Percentiles rank a stretch among this genome's conserved stretches.
Conservation (phyloP, 345 rosid genomes). For the Linum lewisii region DNA sequence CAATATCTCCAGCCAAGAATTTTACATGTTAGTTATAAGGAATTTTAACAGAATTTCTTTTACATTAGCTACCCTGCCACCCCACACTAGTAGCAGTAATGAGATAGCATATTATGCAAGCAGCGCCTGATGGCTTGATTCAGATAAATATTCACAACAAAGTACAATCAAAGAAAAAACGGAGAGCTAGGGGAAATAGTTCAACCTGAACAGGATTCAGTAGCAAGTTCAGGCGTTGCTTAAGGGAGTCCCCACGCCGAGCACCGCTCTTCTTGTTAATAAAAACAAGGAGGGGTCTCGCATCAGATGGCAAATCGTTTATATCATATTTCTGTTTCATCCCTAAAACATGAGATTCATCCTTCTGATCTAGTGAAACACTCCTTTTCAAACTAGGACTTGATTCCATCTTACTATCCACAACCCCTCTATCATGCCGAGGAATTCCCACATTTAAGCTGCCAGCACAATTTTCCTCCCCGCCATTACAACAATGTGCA, state of each 20-base stretch:
- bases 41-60: too few relatives aligned
- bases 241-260: slow-evolving; percentile 64
- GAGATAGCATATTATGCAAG: too few relatives aligned
- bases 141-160: too few relatives aligned
- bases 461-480: slow-evolving; percentile 42
- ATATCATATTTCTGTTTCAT: slow-evolving; percentile 72
- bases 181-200: not conserved
- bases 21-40: too few relatives aligned
- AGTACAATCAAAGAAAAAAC: too few relatives aligned
- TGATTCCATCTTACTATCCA: slow-evolving; percentile 29
- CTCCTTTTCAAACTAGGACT: slow-evolving; percentile 51
- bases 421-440: slow-evolving; percentile 30
- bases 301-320: slow-evolving; percentile 64
- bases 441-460: slow-evolving; percentile 24
- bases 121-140: too few relatives aligned
- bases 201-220: slow-evolving; percentile 83
- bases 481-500: slow-evolving; percentile 33
- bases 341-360: slow-evolving; percentile 54
- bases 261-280: slow-evolving; percentile 92
- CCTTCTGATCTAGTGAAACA: slow-evolving; percentile 60
- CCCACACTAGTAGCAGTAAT: too few relatives aligned
- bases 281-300: slow-evolving; percentile 80
- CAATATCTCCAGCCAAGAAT: too few relatives aligned
- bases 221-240: slow-evolving; percentile 66
- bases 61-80: too few relatives aligned